A percentile compares a stretch with the other conserved stretches of the same genome.
Conservation (phyloP, 257 asterid species). For the Capsicum rhomboideum region DNA sequence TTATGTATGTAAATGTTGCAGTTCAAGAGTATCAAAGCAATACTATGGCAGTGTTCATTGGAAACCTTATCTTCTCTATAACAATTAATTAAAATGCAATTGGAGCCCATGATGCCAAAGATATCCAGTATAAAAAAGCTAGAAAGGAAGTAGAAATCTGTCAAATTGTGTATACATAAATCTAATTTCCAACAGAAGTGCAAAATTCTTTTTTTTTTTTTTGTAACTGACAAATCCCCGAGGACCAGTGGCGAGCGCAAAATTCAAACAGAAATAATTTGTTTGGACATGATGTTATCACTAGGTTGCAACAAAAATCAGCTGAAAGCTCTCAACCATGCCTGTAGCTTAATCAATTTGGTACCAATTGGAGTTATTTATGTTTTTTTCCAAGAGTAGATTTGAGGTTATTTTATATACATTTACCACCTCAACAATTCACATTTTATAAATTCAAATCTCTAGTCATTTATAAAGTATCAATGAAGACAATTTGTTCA, state of each 20-base stretch:
- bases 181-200: neutral
- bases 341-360: neutral
- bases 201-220: neutral
- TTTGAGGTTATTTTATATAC: neutral
- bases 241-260: neutral
- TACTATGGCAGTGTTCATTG: constrained; percentile 9
- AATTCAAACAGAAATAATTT: neutral
- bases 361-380: neutral
- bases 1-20: constrained; percentile 24
- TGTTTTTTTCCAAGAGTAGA: neutral
- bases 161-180: neutral
- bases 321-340: neutral
- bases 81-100: neutral
- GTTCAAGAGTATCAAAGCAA: constrained; percentile 22
- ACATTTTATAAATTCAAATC: neutral
- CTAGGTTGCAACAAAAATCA: neutral
- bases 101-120: neutral
- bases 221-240: neutral
- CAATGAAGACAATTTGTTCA: neutral
- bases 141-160: neutral
- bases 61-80: constrained; percentile 8
- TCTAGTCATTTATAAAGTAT: neutral
- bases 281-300: neutral
- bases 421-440: neutral
- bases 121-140: neutral